Conservation (phyloP, 2,329 filamentous ascomycete species). For the Arthrobotrys musiformis region DNA sequence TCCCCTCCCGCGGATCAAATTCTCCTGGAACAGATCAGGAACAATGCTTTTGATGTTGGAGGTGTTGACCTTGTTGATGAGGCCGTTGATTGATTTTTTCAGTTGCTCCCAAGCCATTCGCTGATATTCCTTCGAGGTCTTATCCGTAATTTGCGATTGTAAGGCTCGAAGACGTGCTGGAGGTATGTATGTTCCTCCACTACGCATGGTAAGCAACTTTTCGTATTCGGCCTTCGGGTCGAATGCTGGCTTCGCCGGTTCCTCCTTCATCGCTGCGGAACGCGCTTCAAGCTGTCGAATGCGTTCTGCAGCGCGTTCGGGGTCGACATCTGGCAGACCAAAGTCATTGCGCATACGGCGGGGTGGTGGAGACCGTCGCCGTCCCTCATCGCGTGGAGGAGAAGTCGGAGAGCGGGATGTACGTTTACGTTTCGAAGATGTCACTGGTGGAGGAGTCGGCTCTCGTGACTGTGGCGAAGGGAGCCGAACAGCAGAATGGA, state of each 20-base stretch:
- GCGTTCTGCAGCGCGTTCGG: conserved; percentile 66
- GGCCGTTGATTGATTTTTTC: conserved; percentile 97
- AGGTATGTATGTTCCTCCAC: conserved; percentile 95
- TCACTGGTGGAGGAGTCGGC: conserved; percentile 65
- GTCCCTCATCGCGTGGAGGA: conserved; percentile 64
- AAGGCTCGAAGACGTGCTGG: conserved; percentile 88
- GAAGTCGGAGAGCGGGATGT: conserved; percentile 69
- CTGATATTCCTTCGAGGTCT: conserved; percentile 95
- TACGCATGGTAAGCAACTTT: conserved; percentile 89
- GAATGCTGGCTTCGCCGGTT: conserved; percentile 85
- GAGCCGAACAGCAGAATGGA: conserved; percentile 70
- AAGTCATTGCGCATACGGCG: conserved; percentile 60
- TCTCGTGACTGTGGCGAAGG: conserved; percentile 68
- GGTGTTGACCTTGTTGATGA: conserved; percentile 99
- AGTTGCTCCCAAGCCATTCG: conserved; percentile 98
- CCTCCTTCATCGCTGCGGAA: conserved; percentile 67
- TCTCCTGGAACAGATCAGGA: conserved; percentile 94
- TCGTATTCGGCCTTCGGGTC: conserved; percentile 92
- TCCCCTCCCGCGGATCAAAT: conserved; percentile 87
- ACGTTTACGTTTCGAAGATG: conserved; percentile 68
- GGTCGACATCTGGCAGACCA: conserved; percentile 66
- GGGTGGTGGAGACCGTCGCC: conserved; percentile 66
- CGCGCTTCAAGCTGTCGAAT: conserved; percentile 68
- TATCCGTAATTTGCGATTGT: conserved; percentile 96
- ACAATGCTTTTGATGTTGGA: conserved; percentile 98